Percentiles rank a stretch among this genome's conserved stretches.
phyloP scores from a whole-genome alignment of 148 eudicot genomes.

The Bassia scoparia region DNA sequence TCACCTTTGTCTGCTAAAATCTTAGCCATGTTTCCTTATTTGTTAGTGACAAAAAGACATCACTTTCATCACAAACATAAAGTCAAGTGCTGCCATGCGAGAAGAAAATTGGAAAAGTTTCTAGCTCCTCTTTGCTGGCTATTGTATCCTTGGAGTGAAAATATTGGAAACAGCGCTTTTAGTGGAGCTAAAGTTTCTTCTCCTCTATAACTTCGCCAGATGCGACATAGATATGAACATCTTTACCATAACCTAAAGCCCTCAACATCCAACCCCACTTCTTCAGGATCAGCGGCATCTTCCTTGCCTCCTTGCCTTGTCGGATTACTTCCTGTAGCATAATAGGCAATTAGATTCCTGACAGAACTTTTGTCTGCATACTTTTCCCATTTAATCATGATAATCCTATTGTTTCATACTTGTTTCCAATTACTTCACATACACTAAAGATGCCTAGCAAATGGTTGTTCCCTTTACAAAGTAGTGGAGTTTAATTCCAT shows the following conservation, averaged over 20 bases:
- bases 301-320: conserved; percentile 89
- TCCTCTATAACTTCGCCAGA: conserved; percentile 96
- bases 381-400: neutral
- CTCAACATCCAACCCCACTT: conserved; percentile 94
- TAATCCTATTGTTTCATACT: too few species aligned
- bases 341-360: conserved; percentile 10
- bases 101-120: conserved; percentile 79
- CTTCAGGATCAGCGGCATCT: conserved; percentile 94
- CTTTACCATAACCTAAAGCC: conserved; percentile 80
- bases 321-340: conserved; percentile 56
- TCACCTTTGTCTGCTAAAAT: conserved; percentile 93
- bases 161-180: conserved; percentile 85
- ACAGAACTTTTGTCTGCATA: neutral
- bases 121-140: conserved; percentile 77
- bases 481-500: too few species aligned
- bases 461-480: too few species aligned
- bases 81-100: conserved; percentile 97
- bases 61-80: conserved; percentile 94
- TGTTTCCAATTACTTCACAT: neutral
- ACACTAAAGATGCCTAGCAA: neutral
- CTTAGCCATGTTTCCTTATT: conserved; percentile 97
- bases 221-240: conserved; percentile 89
- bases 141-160: conserved; percentile 82
- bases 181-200: conserved; percentile 85
- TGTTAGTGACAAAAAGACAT: conserved; percentile 96